Evolutionary conservation across 441 rosid species (phyloP), one percentile per base, ranked within the genome.

Genomic region (Viola pubescens): DNA sequence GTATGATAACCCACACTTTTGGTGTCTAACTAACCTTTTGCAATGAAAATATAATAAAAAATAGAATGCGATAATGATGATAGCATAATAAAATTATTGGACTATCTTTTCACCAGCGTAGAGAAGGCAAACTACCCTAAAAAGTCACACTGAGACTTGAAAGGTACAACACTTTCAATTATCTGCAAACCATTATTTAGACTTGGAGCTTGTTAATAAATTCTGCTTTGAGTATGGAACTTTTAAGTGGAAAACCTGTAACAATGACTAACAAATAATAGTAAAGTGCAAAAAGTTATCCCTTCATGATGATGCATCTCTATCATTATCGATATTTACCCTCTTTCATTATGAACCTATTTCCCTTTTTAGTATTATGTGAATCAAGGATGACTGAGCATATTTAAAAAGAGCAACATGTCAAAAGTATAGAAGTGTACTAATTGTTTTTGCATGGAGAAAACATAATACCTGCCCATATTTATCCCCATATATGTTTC

Each of bases 401-500:
- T 26, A 26, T 26, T 26, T 26, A 1, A 0, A 26, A 26, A 26
- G 3, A 2, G 34, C 34, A 26, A 26, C 34, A 26, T 26, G 34
- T 26, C 34, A 26, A 26, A 26, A 2, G 3, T 26, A 26, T 26
- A 26, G 34, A 26, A 26, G 34, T 26, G 34, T 26, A 26, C 34
- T 26, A 2, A 26, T 2, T 26, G 19, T 26, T 26, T 26, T 26
- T 26, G 34, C 34, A 26, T 26, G 34, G 34, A 26, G 34, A 26
- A 26, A 26, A 26, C 2, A 26, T 1, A 39, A 64, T 85, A 88
- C 99, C 99, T 91, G 84, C 99, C 97, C 99, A 91, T 91, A 85
- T 86, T 94, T 76, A 94, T 85, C 62, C 98, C 99, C 78, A 88
- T 66, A 78, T 73, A 94, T 53, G 98, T 88, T 82, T 94, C 99